Conservation (phyloP, 2,329 filamentous ascomycete genomes). For the Aspergillus fumigatiaffinis region DNA sequence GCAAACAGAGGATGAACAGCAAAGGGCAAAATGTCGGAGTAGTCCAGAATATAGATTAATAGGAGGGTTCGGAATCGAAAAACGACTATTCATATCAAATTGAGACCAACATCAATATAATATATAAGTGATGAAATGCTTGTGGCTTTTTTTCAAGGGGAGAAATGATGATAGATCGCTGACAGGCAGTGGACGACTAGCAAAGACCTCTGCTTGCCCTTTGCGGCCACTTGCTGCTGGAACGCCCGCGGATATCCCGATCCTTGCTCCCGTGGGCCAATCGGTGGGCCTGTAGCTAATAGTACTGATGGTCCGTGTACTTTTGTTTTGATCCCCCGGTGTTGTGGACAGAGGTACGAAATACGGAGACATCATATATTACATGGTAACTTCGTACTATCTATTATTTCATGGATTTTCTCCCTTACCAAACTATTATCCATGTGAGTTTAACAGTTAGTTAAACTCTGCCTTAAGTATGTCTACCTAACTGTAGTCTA, state of each 20-base stretch:
- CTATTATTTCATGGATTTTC: too few relatives aligned
- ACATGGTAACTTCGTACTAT: too few relatives aligned
- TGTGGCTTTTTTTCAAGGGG: background rate
- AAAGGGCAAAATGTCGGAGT: background rate
- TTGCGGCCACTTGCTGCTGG: slow-evolving; percentile 32
- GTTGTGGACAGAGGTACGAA: background rate
- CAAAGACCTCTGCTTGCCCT: slow-evolving; percentile 26
- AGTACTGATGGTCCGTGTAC: slow-evolving; percentile 21
- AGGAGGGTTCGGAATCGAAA: background rate
- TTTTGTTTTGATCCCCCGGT: slow-evolving; percentile 21
- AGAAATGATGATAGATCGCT: background rate
- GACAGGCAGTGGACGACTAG: slow-evolving; percentile 14
- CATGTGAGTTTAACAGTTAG: too few relatives aligned
- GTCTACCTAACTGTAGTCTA: too few relatives aligned
- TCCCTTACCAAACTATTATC: too few relatives aligned
- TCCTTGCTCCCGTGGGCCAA: slow-evolving; percentile 34
- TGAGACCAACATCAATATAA: background rate
- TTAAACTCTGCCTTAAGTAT: too few relatives aligned
- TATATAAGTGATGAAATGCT: background rate
- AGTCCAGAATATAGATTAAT: background rate
- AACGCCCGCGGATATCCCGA: slow-evolving; percentile 22
- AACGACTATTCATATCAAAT: background rate
- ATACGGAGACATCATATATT: too few relatives aligned
- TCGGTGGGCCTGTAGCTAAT: slow-evolving; percentile 12
- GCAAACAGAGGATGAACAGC: background rate